Conservation (phyloP, 2,329 filamentous ascomycete species). For the Truncatella angustata region DNA sequence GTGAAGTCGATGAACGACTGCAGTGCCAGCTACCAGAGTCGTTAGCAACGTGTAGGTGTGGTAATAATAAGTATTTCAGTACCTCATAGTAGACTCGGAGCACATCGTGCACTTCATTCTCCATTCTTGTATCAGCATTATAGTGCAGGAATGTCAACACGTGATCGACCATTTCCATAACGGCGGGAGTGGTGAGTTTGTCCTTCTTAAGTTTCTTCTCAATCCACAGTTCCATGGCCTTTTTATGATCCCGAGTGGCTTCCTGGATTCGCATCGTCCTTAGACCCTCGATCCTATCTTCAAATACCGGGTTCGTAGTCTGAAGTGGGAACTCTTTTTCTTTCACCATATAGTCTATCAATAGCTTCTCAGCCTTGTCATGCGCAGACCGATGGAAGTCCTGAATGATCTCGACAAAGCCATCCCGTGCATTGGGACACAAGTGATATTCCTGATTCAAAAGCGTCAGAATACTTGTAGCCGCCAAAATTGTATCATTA, state of each 20-base stretch:
- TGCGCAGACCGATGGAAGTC: conserved; percentile 16
- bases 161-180: background rate
- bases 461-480: conserved; percentile 11
- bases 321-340: conserved; percentile 17
- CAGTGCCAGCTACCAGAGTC: conserved; percentile 21
- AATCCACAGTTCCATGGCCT: background rate
- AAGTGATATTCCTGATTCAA: background rate
- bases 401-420: conserved; percentile 14
- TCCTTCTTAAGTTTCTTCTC: background rate
- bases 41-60: background rate
- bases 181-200: background rate
- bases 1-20: conserved; percentile 27
- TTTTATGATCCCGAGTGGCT: background rate
- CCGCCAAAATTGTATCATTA: conserved; percentile 14
- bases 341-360: conserved; percentile 10
- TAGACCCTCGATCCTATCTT: conserved; percentile 17
- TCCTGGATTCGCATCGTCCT: conserved; percentile 19
- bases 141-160: conserved; percentile 20
- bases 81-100: conserved; percentile 37
- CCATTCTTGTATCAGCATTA: conserved; percentile 23
- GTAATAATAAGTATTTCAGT: background rate
- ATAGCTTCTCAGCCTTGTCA: background rate
- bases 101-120: conserved; percentile 33
- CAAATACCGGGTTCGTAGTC: conserved; percentile 23
- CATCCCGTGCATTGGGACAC: background rate